These are phyloP conservation scores for Dictyostelium intermedium DNA, from an alignment of 78 protist species.

Conservation along the genomic window DNA sequence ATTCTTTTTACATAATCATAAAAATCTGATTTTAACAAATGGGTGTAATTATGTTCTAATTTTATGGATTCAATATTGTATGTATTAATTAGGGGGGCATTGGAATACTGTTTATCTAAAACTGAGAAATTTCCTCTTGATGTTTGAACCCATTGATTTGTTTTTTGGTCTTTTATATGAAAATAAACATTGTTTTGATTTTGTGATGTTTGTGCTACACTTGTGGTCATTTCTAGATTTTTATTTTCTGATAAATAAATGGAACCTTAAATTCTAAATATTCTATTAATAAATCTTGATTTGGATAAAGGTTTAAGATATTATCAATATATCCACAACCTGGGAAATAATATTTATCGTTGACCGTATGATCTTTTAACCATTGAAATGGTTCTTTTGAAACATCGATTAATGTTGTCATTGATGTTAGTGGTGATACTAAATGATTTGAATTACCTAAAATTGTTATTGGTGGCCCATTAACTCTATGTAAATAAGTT, in stretches of 20 bases:
- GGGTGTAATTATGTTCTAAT: not conserved
- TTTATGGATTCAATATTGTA: not conserved
- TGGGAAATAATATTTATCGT: not conserved
- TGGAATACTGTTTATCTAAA: not conserved
- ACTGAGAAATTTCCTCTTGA: not conserved
- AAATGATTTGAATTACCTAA: not conserved
- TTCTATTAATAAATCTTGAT: not conserved
- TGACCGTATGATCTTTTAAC: slow-evolving; percentile 40
- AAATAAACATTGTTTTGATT: not conserved
- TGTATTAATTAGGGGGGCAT: not conserved
- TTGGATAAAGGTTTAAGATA: not conserved
- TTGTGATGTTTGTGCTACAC: not conserved
- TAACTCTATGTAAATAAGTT: not conserved
- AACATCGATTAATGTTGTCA: not conserved
- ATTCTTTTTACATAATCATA: not conserved
- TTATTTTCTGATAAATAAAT: not conserved
- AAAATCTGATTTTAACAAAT: not conserved
- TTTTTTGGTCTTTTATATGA: not conserved
- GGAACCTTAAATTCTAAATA: not conserved
- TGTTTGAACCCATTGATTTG: not conserved
- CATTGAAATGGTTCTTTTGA: not conserved
- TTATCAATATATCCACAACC: slow-evolving; percentile 35
- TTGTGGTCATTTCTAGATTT: not conserved
- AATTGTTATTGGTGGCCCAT: not conserved
- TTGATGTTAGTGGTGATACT: not conserved